phyloP scores from a whole-genome alignment of 371 early-diverging fungal species.

The Gilbertella persicaria region DNA sequence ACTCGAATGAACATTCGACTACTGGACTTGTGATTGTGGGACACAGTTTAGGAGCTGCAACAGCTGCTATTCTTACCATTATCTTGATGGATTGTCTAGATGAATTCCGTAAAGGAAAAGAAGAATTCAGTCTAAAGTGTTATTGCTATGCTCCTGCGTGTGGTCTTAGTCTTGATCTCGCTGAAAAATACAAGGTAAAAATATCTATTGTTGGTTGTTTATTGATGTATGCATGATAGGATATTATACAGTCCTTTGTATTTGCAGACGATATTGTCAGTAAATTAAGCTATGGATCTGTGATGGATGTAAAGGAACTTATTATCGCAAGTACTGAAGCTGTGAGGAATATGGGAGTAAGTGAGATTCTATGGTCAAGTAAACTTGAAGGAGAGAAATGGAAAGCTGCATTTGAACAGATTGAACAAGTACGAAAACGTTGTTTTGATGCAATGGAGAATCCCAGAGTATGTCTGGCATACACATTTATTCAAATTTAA shows the following conservation, averaged over 20 bases:
- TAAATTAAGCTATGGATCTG: slow-evolving; percentile 51
- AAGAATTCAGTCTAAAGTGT: slow-evolving; percentile 36
- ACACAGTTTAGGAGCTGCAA: slow-evolving; percentile 83
- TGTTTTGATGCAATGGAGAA: slow-evolving; percentile 37
- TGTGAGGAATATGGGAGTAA: slow-evolving; percentile 29
- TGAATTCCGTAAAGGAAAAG: slow-evolving; percentile 48
- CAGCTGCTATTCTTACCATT: slow-evolving; percentile 78
- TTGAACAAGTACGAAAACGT: slow-evolving; percentile 39
- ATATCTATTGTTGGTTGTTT: neutral
- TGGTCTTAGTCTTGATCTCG: slow-evolving; percentile 41
- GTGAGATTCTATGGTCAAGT: slow-evolving; percentile 39
- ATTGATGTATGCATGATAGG: slow-evolving; percentile 16
- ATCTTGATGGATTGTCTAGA: slow-evolving; percentile 68
- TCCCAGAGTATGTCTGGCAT: slow-evolving; percentile 38
- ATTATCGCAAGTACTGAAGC: slow-evolving; percentile 51
- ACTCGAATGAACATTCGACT: slow-evolving; percentile 63
- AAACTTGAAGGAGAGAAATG: slow-evolving; percentile 38
- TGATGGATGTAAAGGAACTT: slow-evolving; percentile 53
- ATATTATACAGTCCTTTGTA: slow-evolving; percentile 46
- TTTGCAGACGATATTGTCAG: slow-evolving; percentile 56
- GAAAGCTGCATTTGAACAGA: slow-evolving; percentile 40
- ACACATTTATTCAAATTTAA: neutral
- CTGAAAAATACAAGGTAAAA: slow-evolving; percentile 44
- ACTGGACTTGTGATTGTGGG: slow-evolving; percentile 72
- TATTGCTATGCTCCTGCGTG: slow-evolving; percentile 56